Base-by-base conservation (phyloP, 768 basidiomycete genomes). In the Boletales sp. region DNA sequence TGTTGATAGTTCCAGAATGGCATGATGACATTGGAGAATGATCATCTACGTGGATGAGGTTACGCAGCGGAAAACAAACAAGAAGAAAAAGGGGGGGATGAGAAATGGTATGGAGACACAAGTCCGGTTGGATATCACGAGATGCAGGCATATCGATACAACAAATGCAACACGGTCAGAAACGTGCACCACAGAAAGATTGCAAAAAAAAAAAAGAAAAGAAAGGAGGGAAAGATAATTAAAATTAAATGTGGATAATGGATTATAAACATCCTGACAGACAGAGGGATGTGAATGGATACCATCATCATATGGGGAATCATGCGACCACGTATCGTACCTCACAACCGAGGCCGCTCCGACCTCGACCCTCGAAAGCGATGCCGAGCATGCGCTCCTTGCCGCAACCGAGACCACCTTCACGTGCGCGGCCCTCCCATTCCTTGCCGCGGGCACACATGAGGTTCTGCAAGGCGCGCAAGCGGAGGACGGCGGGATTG, bases 391-490 rank as follows among this genome's bases (percentile, higher is more conserved):
- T 64, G 49, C 78, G 74, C 65, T 85, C 84, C 62, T 74, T 70
- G 40, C 82, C 83, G 42, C 76, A 78, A 2, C 77, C 77, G 43
- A 83, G 64, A 17, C 69, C 69, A 35, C 77, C 78, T 41, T 81
- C 79, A 21, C 72, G 66, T 37, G 69, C 74, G 12, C 72, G 68
- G 4, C 77, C 78, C 54, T 77, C 77, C 75, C 77, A 78, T 51
- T 64, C 58, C 54, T 70, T 62, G n/a, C 70, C 76, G 4, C 69
- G 67, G 52, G 68, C 68, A 57, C 59, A 72, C 61, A 79, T 71
- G 9, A 78, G 63, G 57, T 84, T 84, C 58, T 80, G 77, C 59
- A 84, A 65, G n/a, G 85, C 86, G 61, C 73, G 74, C 37, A 86
- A 60, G 4, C 83, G 71, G 44, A 86, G 69, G 52, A 78, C 72